Conservation (phyloP, 2,329 filamentous ascomycete genomes). For the Fusarium luffae region DNA sequence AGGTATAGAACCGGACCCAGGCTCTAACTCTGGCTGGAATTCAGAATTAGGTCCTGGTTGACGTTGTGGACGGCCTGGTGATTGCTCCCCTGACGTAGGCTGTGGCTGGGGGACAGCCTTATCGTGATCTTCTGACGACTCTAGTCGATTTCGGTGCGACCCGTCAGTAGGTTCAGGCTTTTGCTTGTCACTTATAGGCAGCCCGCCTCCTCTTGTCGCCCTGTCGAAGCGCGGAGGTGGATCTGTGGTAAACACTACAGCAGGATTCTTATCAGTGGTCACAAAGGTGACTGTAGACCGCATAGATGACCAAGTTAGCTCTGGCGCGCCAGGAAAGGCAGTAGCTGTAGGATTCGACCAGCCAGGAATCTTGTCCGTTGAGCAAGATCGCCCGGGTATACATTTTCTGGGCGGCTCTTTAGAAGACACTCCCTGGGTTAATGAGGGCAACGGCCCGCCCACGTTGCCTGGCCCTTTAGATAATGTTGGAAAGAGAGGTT, state of each 20-base stretch:
- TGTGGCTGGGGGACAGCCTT: constrained; percentile 1
- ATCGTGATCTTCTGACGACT: not conserved
- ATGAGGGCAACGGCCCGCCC: not conserved
- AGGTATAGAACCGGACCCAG: not conserved
- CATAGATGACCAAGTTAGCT: constrained; percentile 20
- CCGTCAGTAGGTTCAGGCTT: constrained; percentile 22
- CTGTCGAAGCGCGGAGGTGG: constrained; percentile 54
- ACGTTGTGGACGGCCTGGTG: constrained; percentile 3
- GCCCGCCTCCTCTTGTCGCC: constrained; percentile 13
- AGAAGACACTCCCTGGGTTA: not conserved
- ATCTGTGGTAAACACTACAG: constrained; percentile 57
- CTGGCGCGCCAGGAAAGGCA: constrained; percentile 10
- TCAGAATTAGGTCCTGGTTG: not conserved
- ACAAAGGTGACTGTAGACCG: constrained; percentile 56
- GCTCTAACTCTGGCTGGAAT: not conserved
- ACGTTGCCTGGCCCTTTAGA: not conserved
- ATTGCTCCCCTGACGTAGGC: constrained; percentile 1
- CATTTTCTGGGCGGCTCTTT: constrained; percentile 27
- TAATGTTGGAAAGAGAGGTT: not conserved
- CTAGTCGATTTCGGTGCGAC: not conserved
- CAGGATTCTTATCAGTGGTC: constrained; percentile 67
- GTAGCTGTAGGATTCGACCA: constrained; percentile 11
- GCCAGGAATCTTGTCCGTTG: not conserved
- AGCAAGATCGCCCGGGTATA: constrained; percentile 8
- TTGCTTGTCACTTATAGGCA: constrained; percentile 35